These are phyloP conservation scores for Annulohypoxylon nitens DNA, from an alignment of 495 filamentous ascomycete species.

Conservation along the genomic window DNA sequence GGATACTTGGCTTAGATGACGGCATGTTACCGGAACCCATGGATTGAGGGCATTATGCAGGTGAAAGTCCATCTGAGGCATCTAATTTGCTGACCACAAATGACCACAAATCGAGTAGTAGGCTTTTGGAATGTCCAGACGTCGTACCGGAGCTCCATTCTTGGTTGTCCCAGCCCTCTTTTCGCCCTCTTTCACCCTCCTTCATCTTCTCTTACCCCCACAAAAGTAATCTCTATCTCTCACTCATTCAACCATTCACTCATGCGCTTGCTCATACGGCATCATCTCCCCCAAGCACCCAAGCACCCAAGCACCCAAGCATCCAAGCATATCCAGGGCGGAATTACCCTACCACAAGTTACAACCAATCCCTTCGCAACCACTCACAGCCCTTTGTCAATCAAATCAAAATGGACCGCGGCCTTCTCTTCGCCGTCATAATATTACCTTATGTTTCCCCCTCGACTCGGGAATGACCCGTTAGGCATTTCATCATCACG, in stretches of 20 bases:
- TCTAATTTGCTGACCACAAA: slow-evolving; percentile 42
- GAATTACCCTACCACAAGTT: slow-evolving; percentile 21
- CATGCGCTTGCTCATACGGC: slow-evolving; percentile 9
- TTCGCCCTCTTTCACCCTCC: slow-evolving; percentile 9
- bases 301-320: no score
- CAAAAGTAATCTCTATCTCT: slow-evolving; percentile 43
- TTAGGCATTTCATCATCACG: slow-evolving; percentile 19
- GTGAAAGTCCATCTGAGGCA: slow-evolving; percentile 33
- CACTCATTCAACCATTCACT: background rate
- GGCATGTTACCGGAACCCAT: slow-evolving; percentile 37
- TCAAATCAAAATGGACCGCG: slow-evolving; percentile 2
- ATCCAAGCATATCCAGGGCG: slow-evolving; percentile 9
- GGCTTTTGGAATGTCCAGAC: slow-evolving; percentile 28
- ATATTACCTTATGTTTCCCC: background rate
- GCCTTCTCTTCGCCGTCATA: slow-evolving; percentile 25
- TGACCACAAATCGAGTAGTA: slow-evolving; percentile 36
- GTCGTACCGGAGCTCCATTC: slow-evolving; percentile 41
- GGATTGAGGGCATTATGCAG: slow-evolving; percentile 43
- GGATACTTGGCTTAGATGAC: slow-evolving; percentile 29
- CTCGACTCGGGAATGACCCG: background rate
- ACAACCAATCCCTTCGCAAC: slow-evolving; percentile 1
- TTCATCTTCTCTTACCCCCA: slow-evolving; percentile 29
- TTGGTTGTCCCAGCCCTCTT: background rate
- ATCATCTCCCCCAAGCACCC: slow-evolving; percentile 18
- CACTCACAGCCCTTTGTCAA: background rate